Conservation (phyloP, 768 basidiomycete species). For the Tulasnella sp. region DNA sequence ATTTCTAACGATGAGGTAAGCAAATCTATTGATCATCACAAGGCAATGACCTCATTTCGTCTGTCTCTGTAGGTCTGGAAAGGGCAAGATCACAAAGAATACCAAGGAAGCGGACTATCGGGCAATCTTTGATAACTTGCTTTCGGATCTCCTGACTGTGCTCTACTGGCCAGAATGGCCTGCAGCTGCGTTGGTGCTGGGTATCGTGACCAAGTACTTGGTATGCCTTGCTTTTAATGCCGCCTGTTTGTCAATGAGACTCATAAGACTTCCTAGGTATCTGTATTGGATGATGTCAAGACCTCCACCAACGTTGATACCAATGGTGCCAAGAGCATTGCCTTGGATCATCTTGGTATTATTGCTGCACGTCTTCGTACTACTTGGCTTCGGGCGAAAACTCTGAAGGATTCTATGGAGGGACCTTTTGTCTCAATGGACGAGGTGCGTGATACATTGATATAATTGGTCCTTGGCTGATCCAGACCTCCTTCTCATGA, state of each 20-base stretch:
- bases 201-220: conserved; percentile 75
- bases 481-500: background rate
- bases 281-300: conserved; percentile 73
- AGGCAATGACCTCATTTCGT: conserved; percentile 12
- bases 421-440: conserved; percentile 38
- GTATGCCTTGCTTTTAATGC: conserved; percentile 28
- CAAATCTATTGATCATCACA: conserved; percentile 3
- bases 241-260: background rate
- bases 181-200: conserved; percentile 68
- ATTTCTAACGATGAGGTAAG: conserved; percentile 56
- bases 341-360: conserved; percentile 86
- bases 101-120: conserved; percentile 92
- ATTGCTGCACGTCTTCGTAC: conserved; percentile 72
- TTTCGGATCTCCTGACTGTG: conserved; percentile 76
- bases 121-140: conserved; percentile 78
- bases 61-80: conserved; percentile 50
- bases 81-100: conserved; percentile 76
- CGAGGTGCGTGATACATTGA: conserved; percentile 41
- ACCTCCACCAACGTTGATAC: conserved; percentile 44
- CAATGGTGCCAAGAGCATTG: conserved; percentile 77
- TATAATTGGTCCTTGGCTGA: too few relatives aligned
- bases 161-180: conserved; percentile 98
- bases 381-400: conserved; percentile 32
- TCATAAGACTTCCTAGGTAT: conserved; percentile 37
- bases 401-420: background rate